Base-by-base conservation (phyloP, 805 yeast species). In the Saccharomycopsis vini region DNA sequence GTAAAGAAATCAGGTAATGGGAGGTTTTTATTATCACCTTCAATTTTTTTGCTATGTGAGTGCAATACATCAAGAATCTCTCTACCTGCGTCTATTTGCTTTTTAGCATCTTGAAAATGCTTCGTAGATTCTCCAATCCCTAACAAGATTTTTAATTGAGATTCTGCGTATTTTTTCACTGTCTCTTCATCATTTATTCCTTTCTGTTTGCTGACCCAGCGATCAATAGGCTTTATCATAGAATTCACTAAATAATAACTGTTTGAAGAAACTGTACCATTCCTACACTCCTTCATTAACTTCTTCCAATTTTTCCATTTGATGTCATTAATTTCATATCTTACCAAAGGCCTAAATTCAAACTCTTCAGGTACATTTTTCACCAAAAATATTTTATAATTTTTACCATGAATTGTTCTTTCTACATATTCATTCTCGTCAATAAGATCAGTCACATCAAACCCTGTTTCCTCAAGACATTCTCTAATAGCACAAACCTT, bases 401-500 rank as follows among this genome's bases (percentile, higher is more conserved):
- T 86, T 61, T 92, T 90, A 5, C 92, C 95, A 40, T 68, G 66
- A 20, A 86, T 74, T 3, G 86, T 83, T 57, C 95, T 72, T 58
- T 90, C 97, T 41, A 88, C 71, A 51, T 72, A 85, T 47, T 82
- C 86, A 30, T 79, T 72, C 47, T 80, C 82, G 50, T 77, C 74
- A 35, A 89, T 69, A 50, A 71, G 73, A 15, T 76, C 77, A 1
- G 79, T 62, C 40, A 86, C 79, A 60, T 92, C 94, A 56, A 81
- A 89, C 0, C 97, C 95, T 13, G 89, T 90, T 62, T 92, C 99
- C 63, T 92, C 99, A 50, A 72, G 73, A 19, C 85, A 88, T 60
- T 92, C 99, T 55, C 99, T 74, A 12, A 86, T 62, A 4, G 97
- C 97, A 66, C 98, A 94, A 43, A 75, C 79, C 4, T 77, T 71